A percentile compares a stretch with the other conserved stretches of the same genome.
phyloP scores from a whole-genome alignment of 2,329 filamentous ascomycete species.

The Aspergillus ochraceoroseus region DNA sequence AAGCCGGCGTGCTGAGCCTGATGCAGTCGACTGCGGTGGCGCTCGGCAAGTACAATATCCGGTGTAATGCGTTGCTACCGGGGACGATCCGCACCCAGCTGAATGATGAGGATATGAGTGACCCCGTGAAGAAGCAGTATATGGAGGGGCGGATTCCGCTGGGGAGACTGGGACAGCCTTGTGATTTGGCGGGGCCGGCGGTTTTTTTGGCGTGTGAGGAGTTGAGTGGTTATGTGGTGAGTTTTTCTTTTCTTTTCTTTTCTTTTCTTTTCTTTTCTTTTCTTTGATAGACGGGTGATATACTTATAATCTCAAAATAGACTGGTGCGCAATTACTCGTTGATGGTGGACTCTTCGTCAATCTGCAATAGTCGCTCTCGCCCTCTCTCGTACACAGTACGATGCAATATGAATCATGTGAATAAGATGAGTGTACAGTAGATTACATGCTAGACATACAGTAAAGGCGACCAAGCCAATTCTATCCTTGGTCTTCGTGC shows the following conservation, averaged over 20 bases:
- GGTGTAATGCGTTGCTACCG: conserved; percentile 78
- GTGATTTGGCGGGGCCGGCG: conserved; percentile 76
- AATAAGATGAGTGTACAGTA: background rate
- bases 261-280: background rate
- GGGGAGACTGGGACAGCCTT: conserved; percentile 64
- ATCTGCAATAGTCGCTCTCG: conserved; percentile 63
- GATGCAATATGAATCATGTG: background rate
- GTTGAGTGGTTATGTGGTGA: conserved; percentile 68
- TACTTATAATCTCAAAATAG: conserved; percentile 31
- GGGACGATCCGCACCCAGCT: conserved; percentile 80
- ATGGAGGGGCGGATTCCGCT: conserved; percentile 79
- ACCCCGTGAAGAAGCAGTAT: conserved; percentile 66
- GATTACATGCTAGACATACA: too few relatives aligned
- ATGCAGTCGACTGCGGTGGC: conserved; percentile 82
- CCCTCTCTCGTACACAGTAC: too few relatives aligned
- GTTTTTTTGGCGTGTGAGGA: conserved; percentile 77
- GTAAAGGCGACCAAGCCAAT: too few relatives aligned
- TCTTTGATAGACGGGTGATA: background rate
- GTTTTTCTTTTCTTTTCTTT: conserved; percentile 19
- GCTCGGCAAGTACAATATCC: conserved; percentile 67
- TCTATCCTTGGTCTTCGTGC: too few relatives aligned
- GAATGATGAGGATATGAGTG: conserved; percentile 74
- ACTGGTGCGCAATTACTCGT: conserved; percentile 79
- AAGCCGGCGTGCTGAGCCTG: conserved; percentile 71
- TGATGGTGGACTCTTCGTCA: conserved; percentile 85